These are phyloP conservation scores for Boletus reticulatus DNA, from an alignment of 768 basidiomycete species.

Conservation along the genomic window DNA sequence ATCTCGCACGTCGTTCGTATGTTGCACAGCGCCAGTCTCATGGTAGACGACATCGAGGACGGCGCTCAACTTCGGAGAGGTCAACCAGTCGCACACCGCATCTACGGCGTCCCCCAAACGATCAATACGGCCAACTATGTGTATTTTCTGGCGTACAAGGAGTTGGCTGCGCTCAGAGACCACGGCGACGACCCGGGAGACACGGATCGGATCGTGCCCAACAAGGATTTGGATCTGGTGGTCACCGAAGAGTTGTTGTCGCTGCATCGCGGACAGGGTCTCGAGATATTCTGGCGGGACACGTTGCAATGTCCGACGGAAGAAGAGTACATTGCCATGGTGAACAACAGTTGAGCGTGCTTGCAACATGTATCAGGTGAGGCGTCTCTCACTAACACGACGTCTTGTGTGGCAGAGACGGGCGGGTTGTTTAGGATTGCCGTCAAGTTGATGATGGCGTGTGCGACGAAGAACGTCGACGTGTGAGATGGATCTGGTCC, in stretches of 20 bases:
- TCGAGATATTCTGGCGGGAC: constrained; percentile 94
- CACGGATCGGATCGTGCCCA: constrained; percentile 47
- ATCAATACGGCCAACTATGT: constrained; percentile 98
- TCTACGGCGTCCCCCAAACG: constrained; percentile 94
- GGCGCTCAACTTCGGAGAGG: constrained; percentile 85
- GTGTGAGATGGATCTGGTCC: constrained; percentile 40
- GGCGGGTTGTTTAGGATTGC: constrained; percentile 91
- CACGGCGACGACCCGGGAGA: background rate
- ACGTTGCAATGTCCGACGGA: constrained; percentile 89
- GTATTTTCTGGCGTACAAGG: constrained; percentile 90
- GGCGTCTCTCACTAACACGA: constrained; percentile 40
- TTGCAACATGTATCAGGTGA: constrained; percentile 43
- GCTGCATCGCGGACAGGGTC: constrained; percentile 93
- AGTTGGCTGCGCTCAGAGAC: constrained; percentile 43
- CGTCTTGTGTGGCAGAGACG: constrained; percentile 59
- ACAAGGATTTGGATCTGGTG: constrained; percentile 62
- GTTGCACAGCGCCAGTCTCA: constrained; percentile 90
- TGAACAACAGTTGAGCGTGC: constrained; percentile 77
- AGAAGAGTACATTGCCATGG: constrained; percentile 94
- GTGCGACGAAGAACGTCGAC: constrained; percentile 56
- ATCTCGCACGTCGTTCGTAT: constrained; percentile 87
- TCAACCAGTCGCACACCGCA: constrained; percentile 87
- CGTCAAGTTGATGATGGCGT: constrained; percentile 96
- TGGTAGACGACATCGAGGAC: constrained; percentile 97
- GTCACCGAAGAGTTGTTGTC: constrained; percentile 61